Evolutionary conservation across 2,329 filamentous ascomycete genomes (phyloP), one percentile per base, ranked within the genome.

Genomic region (Diplodia seriata): DNA sequence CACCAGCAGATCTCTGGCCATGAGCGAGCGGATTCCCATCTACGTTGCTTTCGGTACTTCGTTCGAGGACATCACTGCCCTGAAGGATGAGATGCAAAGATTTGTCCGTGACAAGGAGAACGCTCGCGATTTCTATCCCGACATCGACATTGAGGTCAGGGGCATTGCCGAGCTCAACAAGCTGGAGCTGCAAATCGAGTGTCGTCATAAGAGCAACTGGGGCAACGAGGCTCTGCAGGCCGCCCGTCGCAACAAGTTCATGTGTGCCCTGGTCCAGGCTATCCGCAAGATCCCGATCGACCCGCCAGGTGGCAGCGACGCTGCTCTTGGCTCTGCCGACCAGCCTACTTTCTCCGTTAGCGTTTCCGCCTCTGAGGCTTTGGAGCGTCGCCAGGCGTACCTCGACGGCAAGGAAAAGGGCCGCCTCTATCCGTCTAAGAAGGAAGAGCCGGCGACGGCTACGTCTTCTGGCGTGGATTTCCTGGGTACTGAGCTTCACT

Each of bases 221-320:
- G 78, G 81, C 36, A 85, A 97, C 79, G 94, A 97, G 72, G 85
- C 87, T 1, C 86, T 97, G 50, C 91, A 94, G 50, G 90, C 90
- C 20, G 86, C 90, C 7, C 89, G 94, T 64, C 89, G 94, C 69
- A 96, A 91, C 77, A 98, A 97, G 80, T 98, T 99, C 82, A 97
- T 98, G 89, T 97, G 94, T 76, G 95, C 95, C 0, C 84, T 99
- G 68, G 90, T 95, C 4, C 80, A 93, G 9, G 93, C 94, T 3
- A 82, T 97, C 68, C 91, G 93, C 80, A 93, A 90, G 81, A 86
- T 99, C 20, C 94, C 94, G 11, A 94, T 99, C 75, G 86, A 92
- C 73, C 89, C 84, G 23, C 94, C 94, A 67, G 93, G 90, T 50
- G 93, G 91, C 69, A 91, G 89, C 67, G 82, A 81, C 70, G 83